Evolutionary conservation across 2,329 filamentous ascomycete species (phyloP).

Genomic region (Xylariaceae sp.): DNA sequence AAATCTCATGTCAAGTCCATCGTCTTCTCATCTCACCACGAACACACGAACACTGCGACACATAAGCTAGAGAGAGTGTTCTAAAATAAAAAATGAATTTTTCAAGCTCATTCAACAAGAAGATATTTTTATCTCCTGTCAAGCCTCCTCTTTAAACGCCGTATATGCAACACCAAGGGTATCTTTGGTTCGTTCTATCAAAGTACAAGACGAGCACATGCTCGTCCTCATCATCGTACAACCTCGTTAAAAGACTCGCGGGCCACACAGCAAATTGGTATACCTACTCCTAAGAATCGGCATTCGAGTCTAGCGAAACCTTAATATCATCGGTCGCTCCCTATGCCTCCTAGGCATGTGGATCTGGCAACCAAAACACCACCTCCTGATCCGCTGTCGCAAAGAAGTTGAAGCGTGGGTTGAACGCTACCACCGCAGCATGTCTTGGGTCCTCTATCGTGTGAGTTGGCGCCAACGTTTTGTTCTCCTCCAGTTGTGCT

Average conservation of each 20-base stretch:
- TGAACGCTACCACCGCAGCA: slow-evolving; percentile 81
- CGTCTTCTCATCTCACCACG: too few relatives aligned
- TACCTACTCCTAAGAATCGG: too few relatives aligned
- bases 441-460: slow-evolving; percentile 71
- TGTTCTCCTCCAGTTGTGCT: slow-evolving; percentile 59
- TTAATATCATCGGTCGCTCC: slow-evolving; percentile 3
- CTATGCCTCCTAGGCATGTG: slow-evolving; percentile 51
- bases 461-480: slow-evolving; percentile 67
- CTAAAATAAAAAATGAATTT: too few relatives aligned
- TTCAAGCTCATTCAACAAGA: too few relatives aligned
- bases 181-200: slow-evolving; percentile 20
- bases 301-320: background rate
- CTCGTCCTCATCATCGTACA: slow-evolving; percentile 20
- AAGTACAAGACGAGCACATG: slow-evolving; percentile 12
- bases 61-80: too few relatives aligned
- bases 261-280: too few relatives aligned
- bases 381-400: slow-evolving; percentile 88
- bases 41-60: too few relatives aligned
- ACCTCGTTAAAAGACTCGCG: slow-evolving; percentile 1
- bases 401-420: slow-evolving; percentile 90
- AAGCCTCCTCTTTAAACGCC: slow-evolving; percentile 10
- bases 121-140: too few relatives aligned
- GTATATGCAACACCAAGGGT: slow-evolving; percentile 16
- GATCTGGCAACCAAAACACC: slow-evolving; percentile 79
- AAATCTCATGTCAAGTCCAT: background rate